phyloP scores from a whole-genome alignment of 257 asterid species.

The Solanum pinnatisectum region DNA sequence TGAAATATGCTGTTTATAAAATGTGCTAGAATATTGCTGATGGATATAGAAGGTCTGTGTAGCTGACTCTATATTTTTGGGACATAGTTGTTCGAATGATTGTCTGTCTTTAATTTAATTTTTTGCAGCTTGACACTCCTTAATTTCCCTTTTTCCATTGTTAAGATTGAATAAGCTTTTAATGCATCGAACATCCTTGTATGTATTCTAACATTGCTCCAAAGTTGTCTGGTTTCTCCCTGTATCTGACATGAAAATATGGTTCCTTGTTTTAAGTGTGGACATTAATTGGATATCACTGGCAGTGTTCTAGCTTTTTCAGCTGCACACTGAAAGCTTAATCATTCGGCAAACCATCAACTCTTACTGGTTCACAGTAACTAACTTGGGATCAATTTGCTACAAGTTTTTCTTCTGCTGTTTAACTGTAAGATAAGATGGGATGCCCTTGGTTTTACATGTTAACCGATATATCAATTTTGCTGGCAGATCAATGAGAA shows the following conservation, averaged over 20 bases:
- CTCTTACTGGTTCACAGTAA: not conserved
- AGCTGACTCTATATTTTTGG: not conserved
- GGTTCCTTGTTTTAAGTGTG: not conserved
- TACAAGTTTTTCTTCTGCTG: not conserved
- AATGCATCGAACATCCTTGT: not conserved
- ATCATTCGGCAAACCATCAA: not conserved
- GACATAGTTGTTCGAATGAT: not conserved
- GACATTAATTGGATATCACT: not conserved
- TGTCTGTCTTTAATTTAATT: not conserved
- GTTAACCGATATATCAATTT: not conserved
- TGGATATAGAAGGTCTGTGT: not conserved
- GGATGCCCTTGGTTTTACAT: not conserved
- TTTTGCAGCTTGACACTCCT: not conserved
- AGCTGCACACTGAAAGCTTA: not conserved
- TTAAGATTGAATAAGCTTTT: not conserved
- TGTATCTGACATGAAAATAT: not conserved
- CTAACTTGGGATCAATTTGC: not conserved
- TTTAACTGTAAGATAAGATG: not conserved
- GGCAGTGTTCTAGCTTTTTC: not conserved
- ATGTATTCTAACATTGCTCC: not conserved
- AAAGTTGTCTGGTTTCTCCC: not conserved
- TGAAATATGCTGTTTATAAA: not conserved
- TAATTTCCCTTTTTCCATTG: not conserved
- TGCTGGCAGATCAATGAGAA: constrained; percentile 85
- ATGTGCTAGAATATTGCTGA: not conserved